A percentile compares a stretch with the other conserved stretches of the same genome.
phyloP scores from a whole-genome alignment of 2,329 filamentous ascomycete species.

The Xylariaceae sp. region DNA sequence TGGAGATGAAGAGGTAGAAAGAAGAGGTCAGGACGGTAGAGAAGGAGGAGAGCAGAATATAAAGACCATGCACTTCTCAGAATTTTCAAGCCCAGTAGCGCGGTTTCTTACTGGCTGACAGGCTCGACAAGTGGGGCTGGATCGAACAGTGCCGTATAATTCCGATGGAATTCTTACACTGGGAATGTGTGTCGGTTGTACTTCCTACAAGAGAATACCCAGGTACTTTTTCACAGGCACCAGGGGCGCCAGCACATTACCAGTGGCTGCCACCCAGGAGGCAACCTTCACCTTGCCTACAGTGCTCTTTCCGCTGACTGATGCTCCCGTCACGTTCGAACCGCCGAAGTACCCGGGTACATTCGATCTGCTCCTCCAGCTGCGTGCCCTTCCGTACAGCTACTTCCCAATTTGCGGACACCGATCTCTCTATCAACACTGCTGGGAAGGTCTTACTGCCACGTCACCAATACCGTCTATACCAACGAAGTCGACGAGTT shows the following conservation, averaged over 20 bases:
- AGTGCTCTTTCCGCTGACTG: neutral
- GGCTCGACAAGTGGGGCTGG: neutral
- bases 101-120: neutral
- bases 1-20: constrained; percentile 45
- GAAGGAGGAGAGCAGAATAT: neutral
- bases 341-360: too few relatives aligned
- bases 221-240: neutral
- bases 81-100: constrained; percentile 2
- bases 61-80: neutral
- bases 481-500: neutral
- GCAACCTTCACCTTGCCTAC: neutral
- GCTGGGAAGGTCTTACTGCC: neutral
- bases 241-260: neutral
- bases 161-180: neutral
- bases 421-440: neutral
- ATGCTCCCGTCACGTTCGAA: too few relatives aligned
- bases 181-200: neutral
- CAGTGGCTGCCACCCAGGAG: neutral
- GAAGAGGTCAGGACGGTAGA: constrained; percentile 34
- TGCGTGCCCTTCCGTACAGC: too few relatives aligned
- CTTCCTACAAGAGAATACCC: neutral
- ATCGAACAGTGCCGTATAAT: neutral
- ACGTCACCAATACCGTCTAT: neutral
- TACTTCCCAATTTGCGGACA: too few relatives aligned
- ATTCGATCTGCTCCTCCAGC: too few relatives aligned